These are phyloP conservation scores for Ophiorrhiza pumila DNA, from an alignment of 257 asterid genomes.

Conservation along the genomic window DNA sequence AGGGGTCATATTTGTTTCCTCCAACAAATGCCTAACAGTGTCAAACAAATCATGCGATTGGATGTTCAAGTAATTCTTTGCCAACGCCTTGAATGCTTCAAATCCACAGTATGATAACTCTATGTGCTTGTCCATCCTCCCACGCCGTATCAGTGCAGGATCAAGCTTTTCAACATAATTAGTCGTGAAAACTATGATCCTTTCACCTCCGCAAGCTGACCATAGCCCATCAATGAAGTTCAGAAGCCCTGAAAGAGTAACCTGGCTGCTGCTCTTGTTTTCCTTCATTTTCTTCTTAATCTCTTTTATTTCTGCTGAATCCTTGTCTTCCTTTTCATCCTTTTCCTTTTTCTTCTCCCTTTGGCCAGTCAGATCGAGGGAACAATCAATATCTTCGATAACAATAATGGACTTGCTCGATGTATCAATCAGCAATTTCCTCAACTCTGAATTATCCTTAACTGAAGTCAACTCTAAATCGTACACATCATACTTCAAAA, in stretches of 20 bases:
- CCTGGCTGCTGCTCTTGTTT: conserved; percentile 19
- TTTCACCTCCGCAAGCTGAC: conserved; percentile 25
- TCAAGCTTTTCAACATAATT: conserved; percentile 23
- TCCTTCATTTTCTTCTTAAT: conserved; percentile 14
- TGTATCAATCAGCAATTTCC: conserved; percentile 20
- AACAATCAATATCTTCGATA: conserved; percentile 27
- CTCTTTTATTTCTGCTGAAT: neutral
- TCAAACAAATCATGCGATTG: conserved; percentile 5
- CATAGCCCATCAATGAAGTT: conserved; percentile 26
- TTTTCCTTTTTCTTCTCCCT: conserved; percentile 14
- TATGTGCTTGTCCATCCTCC: conserved; percentile 22
- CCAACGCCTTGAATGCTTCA: conserved; percentile 21
- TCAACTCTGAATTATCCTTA: conserved; percentile 18
- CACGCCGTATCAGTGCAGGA: conserved; percentile 21
- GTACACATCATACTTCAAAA: conserved; percentile 23
- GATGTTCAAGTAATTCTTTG: conserved; percentile 16
- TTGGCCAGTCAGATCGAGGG: conserved; percentile 25
- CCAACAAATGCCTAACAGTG: conserved; percentile 1
- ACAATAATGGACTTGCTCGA: conserved; percentile 20
- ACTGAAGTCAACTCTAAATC: conserved; percentile 23
- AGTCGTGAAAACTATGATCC: conserved; percentile 20
- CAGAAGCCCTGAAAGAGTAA: conserved; percentile 24
- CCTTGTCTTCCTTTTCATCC: conserved; percentile 7
- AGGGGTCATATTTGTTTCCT: conserved; percentile 13
- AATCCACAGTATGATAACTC: conserved; percentile 23